Evolutionary conservation across 2,329 filamentous ascomycete species (phyloP).

Genomic region (Phoma sp.): DNA sequence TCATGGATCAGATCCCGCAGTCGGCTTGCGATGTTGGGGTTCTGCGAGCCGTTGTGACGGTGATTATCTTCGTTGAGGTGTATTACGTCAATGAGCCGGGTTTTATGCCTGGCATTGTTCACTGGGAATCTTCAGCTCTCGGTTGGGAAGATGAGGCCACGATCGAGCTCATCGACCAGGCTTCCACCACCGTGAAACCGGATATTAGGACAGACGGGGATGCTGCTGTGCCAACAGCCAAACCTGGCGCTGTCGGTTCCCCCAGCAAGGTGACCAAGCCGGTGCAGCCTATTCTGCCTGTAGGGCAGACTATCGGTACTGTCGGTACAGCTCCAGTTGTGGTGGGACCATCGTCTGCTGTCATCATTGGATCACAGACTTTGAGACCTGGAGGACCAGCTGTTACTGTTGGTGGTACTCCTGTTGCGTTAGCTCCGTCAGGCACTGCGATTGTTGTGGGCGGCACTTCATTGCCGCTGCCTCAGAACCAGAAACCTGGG

Average conservation of each 20-base stretch:
- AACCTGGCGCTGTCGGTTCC: conserved; percentile 19
- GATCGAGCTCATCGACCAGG: conserved; percentile 18
- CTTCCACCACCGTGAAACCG: conserved; percentile 5
- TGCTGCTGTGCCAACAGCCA: conserved; percentile 33
- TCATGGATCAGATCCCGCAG: conserved; percentile 46
- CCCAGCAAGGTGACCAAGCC: conserved; percentile 23
- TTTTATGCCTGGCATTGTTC: conserved; percentile 34
- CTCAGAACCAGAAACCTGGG: background rate
- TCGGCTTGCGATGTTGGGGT: conserved; percentile 46
- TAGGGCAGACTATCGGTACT: conserved; percentile 32
- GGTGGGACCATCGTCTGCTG: conserved; percentile 34
- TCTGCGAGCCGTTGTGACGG: conserved; percentile 51
- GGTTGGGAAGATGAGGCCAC: conserved; percentile 35
- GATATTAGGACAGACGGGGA: conserved; percentile 26
- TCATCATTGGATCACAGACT: conserved; percentile 40
- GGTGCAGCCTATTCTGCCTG: too few species aligned
- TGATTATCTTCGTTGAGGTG: conserved; percentile 53
- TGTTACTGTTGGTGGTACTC: conserved; percentile 40
- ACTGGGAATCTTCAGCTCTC: conserved; percentile 38
- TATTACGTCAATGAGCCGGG: conserved; percentile 37
- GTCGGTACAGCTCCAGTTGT: conserved; percentile 32
- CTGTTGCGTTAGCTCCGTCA: conserved; percentile 42
- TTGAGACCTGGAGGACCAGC: conserved; percentile 43
- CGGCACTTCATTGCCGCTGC: conserved; percentile 25
- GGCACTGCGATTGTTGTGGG: conserved; percentile 46